Evolutionary conservation across 768 basidiomycete species (phyloP).

Genomic region (Agrocybe pediades): DNA sequence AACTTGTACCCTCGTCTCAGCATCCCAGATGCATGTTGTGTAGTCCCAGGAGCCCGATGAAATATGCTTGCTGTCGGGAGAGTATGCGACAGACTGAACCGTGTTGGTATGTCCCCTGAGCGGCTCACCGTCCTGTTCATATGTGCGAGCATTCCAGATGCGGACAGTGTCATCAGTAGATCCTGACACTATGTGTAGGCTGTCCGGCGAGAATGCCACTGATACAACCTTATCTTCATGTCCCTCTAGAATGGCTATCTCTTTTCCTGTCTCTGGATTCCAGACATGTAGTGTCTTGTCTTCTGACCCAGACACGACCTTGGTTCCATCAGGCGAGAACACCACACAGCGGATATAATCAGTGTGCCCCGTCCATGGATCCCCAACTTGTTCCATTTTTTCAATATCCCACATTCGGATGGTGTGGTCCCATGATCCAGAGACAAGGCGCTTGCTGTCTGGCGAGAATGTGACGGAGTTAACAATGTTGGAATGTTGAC

Average conservation of each 20-base stretch:
- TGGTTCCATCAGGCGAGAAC: too few species aligned
- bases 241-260: not conserved
- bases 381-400: not conserved
- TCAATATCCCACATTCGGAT: not conserved
- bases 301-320: too few species aligned
- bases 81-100: not conserved
- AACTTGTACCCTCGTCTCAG: not conserved
- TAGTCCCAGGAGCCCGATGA: not conserved
- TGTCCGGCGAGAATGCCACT: slow-evolving; percentile 12
- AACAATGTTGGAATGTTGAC: not conserved
- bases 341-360: too few species aligned
- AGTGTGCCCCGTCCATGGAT: not conserved
- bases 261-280: not conserved
- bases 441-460: not conserved
- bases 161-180: not conserved
- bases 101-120: not conserved
- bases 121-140: not conserved
- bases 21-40: not conserved
- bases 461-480: not conserved
- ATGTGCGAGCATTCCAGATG: not conserved
- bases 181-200: not conserved
- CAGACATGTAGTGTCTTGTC: too few species aligned
- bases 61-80: not conserved
- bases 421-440: not conserved
- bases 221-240: slow-evolving; percentile 2